phyloP scores from a whole-genome alignment of 2,329 filamentous ascomycete genomes.

The Xylariaceae sp. region DNA sequence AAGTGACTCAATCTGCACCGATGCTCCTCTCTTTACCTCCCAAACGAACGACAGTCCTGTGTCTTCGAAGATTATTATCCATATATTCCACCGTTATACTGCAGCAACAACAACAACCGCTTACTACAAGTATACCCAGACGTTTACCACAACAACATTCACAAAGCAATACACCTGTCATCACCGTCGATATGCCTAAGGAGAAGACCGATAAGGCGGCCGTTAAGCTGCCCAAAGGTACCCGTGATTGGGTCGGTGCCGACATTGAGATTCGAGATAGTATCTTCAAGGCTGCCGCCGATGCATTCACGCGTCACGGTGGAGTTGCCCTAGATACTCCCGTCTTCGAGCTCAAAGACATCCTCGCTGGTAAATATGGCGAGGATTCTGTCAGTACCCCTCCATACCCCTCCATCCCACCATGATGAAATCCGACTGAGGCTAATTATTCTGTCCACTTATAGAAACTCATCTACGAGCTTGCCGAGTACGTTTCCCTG shows the following conservation, averaged over 20 bases:
- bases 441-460: not conserved
- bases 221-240: slow-evolving; percentile 86
- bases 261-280: slow-evolving; percentile 78
- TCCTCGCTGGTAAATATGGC: slow-evolving; percentile 58
- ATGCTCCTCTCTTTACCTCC: too few relatives aligned
- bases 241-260: slow-evolving; percentile 77
- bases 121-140: too few relatives aligned
- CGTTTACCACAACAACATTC: too few relatives aligned
- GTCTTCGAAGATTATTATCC: too few relatives aligned
- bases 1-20: slow-evolving; percentile 16
- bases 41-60: too few relatives aligned
- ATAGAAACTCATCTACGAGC: slow-evolving; percentile 66
- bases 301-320: slow-evolving; percentile 58
- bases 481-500: slow-evolving; percentile 80
- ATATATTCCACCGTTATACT: too few relatives aligned
- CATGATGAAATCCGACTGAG: not conserved
- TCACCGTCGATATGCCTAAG: not conserved
- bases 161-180: too few relatives aligned
- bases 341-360: slow-evolving; percentile 73
- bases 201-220: not conserved
- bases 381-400: slow-evolving; percentile 3
- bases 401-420: not conserved
- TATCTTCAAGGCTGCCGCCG: slow-evolving; percentile 58
- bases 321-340: slow-evolving; percentile 65
- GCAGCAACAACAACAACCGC: too few relatives aligned